These are phyloP conservation scores for Meira nashicola DNA, from an alignment of 1,284 basidiomycete genomes.

Conservation along the genomic window DNA sequence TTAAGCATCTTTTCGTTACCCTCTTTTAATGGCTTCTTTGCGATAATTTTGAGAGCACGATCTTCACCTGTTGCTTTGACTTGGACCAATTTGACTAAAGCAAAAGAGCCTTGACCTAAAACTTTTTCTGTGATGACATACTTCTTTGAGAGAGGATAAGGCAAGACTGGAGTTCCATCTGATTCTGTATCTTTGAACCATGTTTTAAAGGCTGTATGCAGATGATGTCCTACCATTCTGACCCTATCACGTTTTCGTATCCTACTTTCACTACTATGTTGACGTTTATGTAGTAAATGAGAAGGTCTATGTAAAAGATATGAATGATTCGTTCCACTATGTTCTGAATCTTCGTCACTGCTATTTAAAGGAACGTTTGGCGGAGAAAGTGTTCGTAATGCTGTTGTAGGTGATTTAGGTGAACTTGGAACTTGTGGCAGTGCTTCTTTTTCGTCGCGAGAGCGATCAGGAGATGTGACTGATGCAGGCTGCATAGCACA, in stretches of 20 bases:
- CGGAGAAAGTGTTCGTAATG: too few species aligned
- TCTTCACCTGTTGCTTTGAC: conserved; percentile 35
- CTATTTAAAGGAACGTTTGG: too few species aligned
- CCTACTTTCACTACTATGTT: not conserved
- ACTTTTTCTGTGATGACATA: conserved; percentile 33
- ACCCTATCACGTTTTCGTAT: conserved; percentile 20
- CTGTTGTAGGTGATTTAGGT: too few species aligned
- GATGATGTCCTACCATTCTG: conserved; percentile 42
- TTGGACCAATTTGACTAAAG: conserved; percentile 40
- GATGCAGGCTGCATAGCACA: too few species aligned
- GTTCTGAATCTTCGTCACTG: too few species aligned
- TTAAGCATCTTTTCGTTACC: conserved; percentile 46
- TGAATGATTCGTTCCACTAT: too few species aligned
- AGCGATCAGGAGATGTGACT: too few species aligned
- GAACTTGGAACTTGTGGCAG: too few species aligned
- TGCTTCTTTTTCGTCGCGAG: too few species aligned
- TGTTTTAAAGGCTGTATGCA: conserved; percentile 40
- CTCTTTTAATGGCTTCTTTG: conserved; percentile 47
- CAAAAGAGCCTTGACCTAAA: conserved; percentile 49
- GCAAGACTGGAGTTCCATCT: conserved; percentile 42
- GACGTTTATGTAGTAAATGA: not conserved
- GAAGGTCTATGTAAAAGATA: not conserved
- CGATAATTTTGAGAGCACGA: conserved; percentile 50
- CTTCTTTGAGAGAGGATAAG: conserved; percentile 40
- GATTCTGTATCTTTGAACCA: conserved; percentile 46